Base-by-base conservation (phyloP, 2,329 filamentous ascomycete genomes). In the Fusarium udum region DNA sequence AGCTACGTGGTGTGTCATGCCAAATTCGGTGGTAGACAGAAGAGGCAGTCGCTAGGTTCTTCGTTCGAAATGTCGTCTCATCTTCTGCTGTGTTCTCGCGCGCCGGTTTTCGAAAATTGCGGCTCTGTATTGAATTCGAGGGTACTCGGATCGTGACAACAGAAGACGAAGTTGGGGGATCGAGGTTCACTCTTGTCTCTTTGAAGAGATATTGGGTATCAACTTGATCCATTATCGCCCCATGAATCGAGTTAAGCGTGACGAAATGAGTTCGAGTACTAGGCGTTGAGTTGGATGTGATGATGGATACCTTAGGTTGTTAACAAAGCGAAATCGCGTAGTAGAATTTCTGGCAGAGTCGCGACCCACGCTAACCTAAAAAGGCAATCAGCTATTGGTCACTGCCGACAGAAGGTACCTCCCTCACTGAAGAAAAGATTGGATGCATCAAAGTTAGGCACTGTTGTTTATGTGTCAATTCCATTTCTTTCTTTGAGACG, bases 11-110 rank as follows among this genome's bases (percentile, higher is more conserved):
- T 72, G 92, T 91, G 72, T 89, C 86, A 78, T 92, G 90, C 81
- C 92, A 89, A 81, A 89, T 89, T 62, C 96, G 91, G 82, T 97
- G 95, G 84, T 94, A 97, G 63, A 98, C 88, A 6, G 94, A 94
- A 34, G 94, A 92, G 37, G 95, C 90, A 4, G 87, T 91, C 32
- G 95, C 94, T 60, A 98, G 85, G 79, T 93, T 90, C 72, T 89
- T 91, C 68, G 88, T 86, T 74, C 91, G 90, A 79, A 97, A 97
- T 15, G 88, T 85, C 62, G 90, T 90, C 80, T 95, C 92, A 74
- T 95, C 93, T 78, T 93, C 90, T 73, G 85, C 79, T 72, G 80
- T 74, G 53, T 74, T 64, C 63, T 82, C 81, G 72, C 76, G 67
- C 49, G 74, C 64, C 51, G 71, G 69, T 75, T 82, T 87, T 81